Evolutionary conservation across 352 stramenopile species (phyloP), one percentile per base, ranked within the genome.

Genomic region (Phytophthora colocasiae): DNA sequence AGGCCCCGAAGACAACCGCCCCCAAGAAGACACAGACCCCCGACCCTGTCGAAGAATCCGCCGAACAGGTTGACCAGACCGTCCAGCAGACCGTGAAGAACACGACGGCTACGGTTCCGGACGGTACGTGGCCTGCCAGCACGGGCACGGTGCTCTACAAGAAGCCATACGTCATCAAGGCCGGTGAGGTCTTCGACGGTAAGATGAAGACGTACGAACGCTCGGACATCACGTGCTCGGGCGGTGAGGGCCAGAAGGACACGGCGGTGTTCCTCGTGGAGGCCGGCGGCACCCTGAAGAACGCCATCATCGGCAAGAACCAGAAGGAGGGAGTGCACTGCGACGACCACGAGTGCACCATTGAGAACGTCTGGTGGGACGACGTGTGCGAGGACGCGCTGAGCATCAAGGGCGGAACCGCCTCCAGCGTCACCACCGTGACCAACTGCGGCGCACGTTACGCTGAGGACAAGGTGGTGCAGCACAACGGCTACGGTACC

Each of bases 401-500:
- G 44, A 50, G 44, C 24, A 50, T 50, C 44, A 50, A 50, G 44
- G 44, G 44, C 44, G 44, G 44, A 10, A 56, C 43, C 6, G 34
- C 60, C 9, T 52, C 48, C 38, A 74, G 59, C 44, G 51, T 76
- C 2, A 61, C 63, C 17, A 64, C 51, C 39, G 59, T 76, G 24
- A 62, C 66, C 12, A 75, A 72, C 44, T 70, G 75, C 36, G 71
- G 75, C 43, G 70, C 74, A 0, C 64, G 68, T 17, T 63, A 70
- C 38, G 75, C 71, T 27, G 62, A 72, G 31, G 75, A 84, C 73
- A 85, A 85, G 63, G 56, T 66, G 51, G 54, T 76, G 40, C 53
- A 60, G 52, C 52, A 59, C 52, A 58, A 43, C 36, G 36, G 36
- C 36, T 43, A 43, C 36, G 36, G 36, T 2, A 43, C 36, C 12